Base-by-base conservation (phyloP, 768 basidiomycete genomes). In the Tricholoma bakamatsutake region DNA sequence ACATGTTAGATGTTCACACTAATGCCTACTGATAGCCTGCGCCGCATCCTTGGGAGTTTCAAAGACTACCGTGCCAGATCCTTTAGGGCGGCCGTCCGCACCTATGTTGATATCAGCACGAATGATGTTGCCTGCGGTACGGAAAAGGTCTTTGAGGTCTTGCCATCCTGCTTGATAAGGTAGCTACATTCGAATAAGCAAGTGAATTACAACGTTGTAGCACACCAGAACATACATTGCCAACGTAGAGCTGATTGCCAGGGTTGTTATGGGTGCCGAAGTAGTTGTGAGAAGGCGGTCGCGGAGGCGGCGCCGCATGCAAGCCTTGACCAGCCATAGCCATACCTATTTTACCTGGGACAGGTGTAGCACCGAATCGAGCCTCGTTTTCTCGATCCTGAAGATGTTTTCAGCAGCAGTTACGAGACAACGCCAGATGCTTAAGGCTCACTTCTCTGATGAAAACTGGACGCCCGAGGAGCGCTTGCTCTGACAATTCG, bases 151-250 rank as follows among this genome's bases (percentile, higher is more conserved):
- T 64, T 99, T 98, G 59, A 99, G 82, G 74, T 99, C 97, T 69
- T 99, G 96, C 96, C 96, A 99, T 30, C 93, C 93, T n/a, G 93
- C 94, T 73, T 95, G 93, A 67, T 91, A 93, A 2, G 94, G 95
- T 28, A 98, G 73, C 95, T 98, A 60, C 5, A 53, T n/a, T 37
- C 37, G 11, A 24, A 31, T 48, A 28, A 34, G 43, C 4, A 61
- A 50, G 57, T 43, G 15, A 43, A 40, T 11, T 50, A 45, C 3
- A 7, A 13, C 42, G 21, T 47, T 27, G 2, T 11, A 52, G 30
- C 24, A 21, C 39, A n/a, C 15, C 24, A 50, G 47, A 34, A 65
- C 85, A 65, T 63, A 94, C 93, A 67, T 94, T 94, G 53, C 93
- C 92, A 60, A 96, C 89, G 59, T 94, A 95, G 42, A 96, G 81